Conservation (phyloP, 768 basidiomycete genomes). For the Pisolithus tinctorius region DNA sequence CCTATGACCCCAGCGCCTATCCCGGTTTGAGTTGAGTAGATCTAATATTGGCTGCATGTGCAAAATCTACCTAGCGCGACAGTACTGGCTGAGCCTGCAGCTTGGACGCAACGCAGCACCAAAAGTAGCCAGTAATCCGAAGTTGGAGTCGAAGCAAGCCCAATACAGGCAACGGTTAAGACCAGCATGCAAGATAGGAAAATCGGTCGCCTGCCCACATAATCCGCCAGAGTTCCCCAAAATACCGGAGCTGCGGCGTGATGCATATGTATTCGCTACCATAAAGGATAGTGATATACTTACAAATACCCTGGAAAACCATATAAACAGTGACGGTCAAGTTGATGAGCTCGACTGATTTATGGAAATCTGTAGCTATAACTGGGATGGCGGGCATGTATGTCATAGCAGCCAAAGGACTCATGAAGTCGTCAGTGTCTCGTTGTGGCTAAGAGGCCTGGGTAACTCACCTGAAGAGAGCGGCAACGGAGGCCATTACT, state of each 20-base stretch:
- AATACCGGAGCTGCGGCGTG: slow-evolving; percentile 47
- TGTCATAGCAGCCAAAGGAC: slow-evolving; percentile 64
- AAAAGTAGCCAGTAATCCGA: slow-evolving; percentile 72
- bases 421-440: slow-evolving; percentile 13
- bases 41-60: background rate
- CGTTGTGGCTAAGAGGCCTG: background rate
- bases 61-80: slow-evolving; percentile 54
- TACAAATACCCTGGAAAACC: slow-evolving; percentile 39
- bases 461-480: slow-evolving; percentile 47
- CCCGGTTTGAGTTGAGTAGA: background rate
- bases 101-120: slow-evolving; percentile 72
- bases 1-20: slow-evolving; percentile 69
- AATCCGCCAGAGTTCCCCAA: slow-evolving; percentile 59
- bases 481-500: slow-evolving; percentile 45
- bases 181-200: slow-evolving; percentile 58
- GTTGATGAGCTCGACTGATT: slow-evolving; percentile 63
- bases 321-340: slow-evolving; percentile 62
- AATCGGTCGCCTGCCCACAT: slow-evolving; percentile 55
- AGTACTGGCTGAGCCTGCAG: slow-evolving; percentile 73
- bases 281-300: slow-evolving; percentile 6
- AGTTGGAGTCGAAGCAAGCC: slow-evolving; percentile 47
- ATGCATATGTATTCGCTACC: too few relatives aligned
- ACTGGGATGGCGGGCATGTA: slow-evolving; percentile 73
- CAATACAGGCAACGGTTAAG: slow-evolving; percentile 59
- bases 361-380: slow-evolving; percentile 47